Evolutionary conservation across 108 stramenopile species (phyloP).

Genomic region (Parietichytrium sp.): DNA sequence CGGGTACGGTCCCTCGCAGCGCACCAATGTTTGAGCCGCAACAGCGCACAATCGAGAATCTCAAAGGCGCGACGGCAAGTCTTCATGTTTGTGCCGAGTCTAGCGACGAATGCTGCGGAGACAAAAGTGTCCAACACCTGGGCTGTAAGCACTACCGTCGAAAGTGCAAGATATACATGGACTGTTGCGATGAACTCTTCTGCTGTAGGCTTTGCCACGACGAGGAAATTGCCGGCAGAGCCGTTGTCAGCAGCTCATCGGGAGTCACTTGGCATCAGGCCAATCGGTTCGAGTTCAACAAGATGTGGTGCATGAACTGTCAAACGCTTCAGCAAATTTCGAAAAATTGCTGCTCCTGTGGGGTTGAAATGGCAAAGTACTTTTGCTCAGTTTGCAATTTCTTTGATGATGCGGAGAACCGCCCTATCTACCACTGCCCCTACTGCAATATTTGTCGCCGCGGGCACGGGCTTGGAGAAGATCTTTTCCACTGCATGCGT

Average conservation of each 20-base stretch:
- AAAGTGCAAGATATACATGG: conserved; percentile 40
- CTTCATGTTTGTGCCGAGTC: no score
- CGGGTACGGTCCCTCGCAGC: not conserved
- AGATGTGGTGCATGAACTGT: conserved; percentile 56
- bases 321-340: conserved; percentile 43
- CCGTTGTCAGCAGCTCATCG: not conserved
- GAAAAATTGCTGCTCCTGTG: not conserved
- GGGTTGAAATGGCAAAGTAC: not conserved
- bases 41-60: no score
- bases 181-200: conserved; percentile 51
- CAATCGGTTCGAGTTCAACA: conserved; percentile 39
- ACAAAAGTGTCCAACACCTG: not conserved
- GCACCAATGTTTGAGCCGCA: not conserved
- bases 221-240: conserved; percentile 44
- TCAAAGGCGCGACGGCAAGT: no score
- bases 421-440: conserved; percentile 81
- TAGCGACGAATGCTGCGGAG: not conserved
- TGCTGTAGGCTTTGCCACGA: conserved; percentile 59
- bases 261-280: conserved; percentile 27
- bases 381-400: not conserved
- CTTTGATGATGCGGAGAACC: not conserved
- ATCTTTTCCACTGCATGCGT: conserved; percentile 93
- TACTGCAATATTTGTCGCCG: conserved; percentile 89
- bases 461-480: conserved; percentile 84
- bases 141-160: conserved; percentile 54